These are phyloP conservation scores for Pascua guehoae DNA, from an alignment of 1,284 basidiomycete species.

Conservation along the genomic window DNA sequence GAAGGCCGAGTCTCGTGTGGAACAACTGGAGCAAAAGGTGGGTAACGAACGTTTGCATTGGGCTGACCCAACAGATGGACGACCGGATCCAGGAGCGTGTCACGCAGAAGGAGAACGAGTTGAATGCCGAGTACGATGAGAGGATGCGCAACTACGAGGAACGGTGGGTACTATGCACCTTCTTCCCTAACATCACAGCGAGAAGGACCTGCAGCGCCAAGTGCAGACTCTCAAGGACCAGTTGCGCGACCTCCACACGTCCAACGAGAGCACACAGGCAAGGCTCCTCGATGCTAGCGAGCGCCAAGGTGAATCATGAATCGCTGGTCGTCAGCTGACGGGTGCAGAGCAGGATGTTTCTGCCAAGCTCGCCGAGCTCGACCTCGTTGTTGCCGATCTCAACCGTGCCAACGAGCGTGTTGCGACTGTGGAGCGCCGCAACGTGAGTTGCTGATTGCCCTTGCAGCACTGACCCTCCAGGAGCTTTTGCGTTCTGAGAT, in stretches of 20 bases:
- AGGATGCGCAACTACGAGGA: slow-evolving; percentile 91
- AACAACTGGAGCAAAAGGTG: slow-evolving; percentile 80
- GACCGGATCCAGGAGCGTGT: slow-evolving; percentile 80
- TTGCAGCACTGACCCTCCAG: slow-evolving; percentile 50
- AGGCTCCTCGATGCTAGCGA: slow-evolving; percentile 83
- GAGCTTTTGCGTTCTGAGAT: slow-evolving; percentile 90
- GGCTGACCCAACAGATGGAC: slow-evolving; percentile 66
- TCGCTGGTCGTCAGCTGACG: slow-evolving; percentile 12
- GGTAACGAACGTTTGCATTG: slow-evolving; percentile 17
- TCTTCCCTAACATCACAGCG: slow-evolving; percentile 54
- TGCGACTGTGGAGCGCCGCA: slow-evolving; percentile 84
- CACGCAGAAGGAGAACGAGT: slow-evolving; percentile 84
- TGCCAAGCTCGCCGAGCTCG: slow-evolving; percentile 80
- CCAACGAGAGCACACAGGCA: slow-evolving; percentile 86
- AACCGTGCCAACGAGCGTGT: slow-evolving; percentile 89
- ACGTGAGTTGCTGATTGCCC: slow-evolving; percentile 55
- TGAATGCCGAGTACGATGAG: slow-evolving; percentile 95
- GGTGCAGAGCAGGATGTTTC: slow-evolving; percentile 83
- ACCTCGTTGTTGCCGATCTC: slow-evolving; percentile 87
- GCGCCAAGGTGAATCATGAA: slow-evolving; percentile 64
- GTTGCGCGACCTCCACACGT: slow-evolving; percentile 79
- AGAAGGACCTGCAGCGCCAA: slow-evolving; percentile 85
- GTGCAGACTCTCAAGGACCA: slow-evolving; percentile 79
- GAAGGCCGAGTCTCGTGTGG: slow-evolving; percentile 67
- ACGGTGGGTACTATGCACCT: slow-evolving; percentile 57